Conservation (phyloP, 192 early-diverging fungal genomes). For the Kickxella alabastrina region DNA sequence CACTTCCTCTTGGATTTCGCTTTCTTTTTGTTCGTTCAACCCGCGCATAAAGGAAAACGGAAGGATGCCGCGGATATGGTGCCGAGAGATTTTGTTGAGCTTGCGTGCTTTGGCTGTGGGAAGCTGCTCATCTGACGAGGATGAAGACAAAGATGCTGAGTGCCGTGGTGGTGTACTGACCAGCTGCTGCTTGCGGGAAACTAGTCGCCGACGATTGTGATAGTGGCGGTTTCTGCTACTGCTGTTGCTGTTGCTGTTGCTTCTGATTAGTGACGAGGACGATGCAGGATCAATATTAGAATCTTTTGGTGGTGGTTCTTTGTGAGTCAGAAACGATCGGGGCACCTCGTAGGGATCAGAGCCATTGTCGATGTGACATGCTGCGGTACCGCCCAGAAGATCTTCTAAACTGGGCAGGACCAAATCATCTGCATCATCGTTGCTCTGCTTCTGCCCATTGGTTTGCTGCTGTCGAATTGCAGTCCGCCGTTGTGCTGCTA, state of each 20-base stretch:
- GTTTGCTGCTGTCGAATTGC: constrained; percentile 1
- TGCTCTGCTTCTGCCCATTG: neutral
- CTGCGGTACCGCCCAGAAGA: no score
- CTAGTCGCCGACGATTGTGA: constrained; percentile 1
- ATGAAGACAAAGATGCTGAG: neutral
- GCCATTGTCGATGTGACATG: neutral
- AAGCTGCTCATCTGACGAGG: constrained; percentile 1
- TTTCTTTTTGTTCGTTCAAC: constrained; percentile 10
- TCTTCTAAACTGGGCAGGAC: no score
- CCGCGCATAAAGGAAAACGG: constrained; percentile 50
- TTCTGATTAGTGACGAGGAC: no score
- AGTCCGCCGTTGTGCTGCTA: constrained; percentile 18
- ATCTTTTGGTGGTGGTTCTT: no score
- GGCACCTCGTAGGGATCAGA: constrained; percentile 17
- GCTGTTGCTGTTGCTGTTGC: no score
- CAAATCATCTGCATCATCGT: no score
- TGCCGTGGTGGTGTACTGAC: no score
- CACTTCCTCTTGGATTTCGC: constrained; percentile 16
- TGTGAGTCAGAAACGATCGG: no score
- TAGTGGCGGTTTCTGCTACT: no score
- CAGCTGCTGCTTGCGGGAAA: constrained; percentile 7
- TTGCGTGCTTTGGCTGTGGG: constrained; percentile 18
- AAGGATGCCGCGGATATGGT: constrained; percentile 40
- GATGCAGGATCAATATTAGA: no score
- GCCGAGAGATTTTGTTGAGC: constrained; percentile 20